Conservation (phyloP, 2,329 filamentous ascomycete species). For the Clarireedia monteithiana region DNA sequence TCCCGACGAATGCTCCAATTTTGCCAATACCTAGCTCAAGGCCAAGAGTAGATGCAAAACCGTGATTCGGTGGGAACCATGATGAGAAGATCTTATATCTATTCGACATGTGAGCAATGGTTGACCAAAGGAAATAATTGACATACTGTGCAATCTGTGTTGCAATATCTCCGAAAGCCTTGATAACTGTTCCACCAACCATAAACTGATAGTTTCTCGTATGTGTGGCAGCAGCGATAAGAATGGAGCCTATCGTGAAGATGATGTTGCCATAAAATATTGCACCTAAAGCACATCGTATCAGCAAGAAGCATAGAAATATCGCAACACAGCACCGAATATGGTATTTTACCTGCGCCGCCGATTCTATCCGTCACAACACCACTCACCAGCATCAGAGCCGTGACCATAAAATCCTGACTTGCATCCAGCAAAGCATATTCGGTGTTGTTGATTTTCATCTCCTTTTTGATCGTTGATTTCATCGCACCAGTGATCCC, state of each 20-base stretch:
- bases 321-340: no score
- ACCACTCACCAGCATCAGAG: constrained; percentile 46
- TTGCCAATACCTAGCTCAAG: constrained; percentile 55
- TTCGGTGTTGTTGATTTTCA: constrained; percentile 51
- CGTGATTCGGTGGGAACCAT: constrained; percentile 54
- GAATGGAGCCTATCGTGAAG: constrained; percentile 48
- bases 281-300: constrained; percentile 18
- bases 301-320: no score
- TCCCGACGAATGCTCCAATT: constrained; percentile 52
- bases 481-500: constrained; percentile 55
- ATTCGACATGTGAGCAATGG: not conserved
- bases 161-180: constrained; percentile 45
- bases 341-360: constrained; percentile 38
- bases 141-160: constrained; percentile 49
- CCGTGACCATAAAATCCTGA: constrained; percentile 53
- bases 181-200: constrained; percentile 47
- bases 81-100: constrained; percentile 55
- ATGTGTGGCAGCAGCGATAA: constrained; percentile 49
- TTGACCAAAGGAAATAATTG: not conserved
- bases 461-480: constrained; percentile 51
- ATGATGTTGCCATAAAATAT: constrained; percentile 56
- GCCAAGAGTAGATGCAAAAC: constrained; percentile 53
- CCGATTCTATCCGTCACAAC: constrained; percentile 50
- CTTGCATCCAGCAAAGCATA: constrained; percentile 52
- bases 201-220: constrained; percentile 52